Percentiles rank a stretch among this genome's conserved stretches.
These are phyloP conservation scores for Phytophthora niederhauseri DNA, from an alignment of 352 stramenopile species.

Conservation along the genomic window DNA sequence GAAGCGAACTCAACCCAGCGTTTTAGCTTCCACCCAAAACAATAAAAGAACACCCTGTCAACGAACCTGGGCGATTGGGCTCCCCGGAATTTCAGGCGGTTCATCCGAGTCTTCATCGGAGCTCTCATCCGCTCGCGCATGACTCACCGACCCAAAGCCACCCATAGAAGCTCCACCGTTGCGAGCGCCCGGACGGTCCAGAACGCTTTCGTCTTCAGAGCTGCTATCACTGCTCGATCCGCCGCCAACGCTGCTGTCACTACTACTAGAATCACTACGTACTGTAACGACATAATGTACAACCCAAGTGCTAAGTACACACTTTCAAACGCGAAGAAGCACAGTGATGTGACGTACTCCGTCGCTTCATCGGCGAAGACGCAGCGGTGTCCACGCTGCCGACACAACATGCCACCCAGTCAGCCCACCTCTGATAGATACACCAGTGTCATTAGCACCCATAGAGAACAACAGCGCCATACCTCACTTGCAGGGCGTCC, in stretches of 20 bases:
- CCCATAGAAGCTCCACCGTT: neutral
- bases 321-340: neutral
- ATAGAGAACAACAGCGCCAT: neutral
- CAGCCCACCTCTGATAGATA: neutral
- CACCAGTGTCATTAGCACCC: neutral
- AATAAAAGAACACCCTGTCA: neutral
- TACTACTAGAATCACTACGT: conserved; percentile 14
- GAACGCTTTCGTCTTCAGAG: conserved; percentile 15
- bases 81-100: conserved; percentile 75
- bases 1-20: neutral
- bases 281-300: conserved; percentile 2
- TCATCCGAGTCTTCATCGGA: conserved; percentile 46
- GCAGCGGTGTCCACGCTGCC: conserved; percentile 59
- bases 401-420: neutral
- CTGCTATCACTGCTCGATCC: conserved; percentile 24
- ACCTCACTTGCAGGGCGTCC: conserved; percentile 60
- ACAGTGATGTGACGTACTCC: neutral
- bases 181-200: neutral
- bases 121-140: conserved; percentile 8
- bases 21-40: neutral
- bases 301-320: neutral
- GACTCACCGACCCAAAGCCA: conserved; percentile 1
- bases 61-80: conserved; percentile 48
- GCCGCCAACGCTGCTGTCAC: conserved; percentile 11
- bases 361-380: conserved; percentile 46